A percentile compares a stretch with the other conserved stretches of the same genome.
phyloP scores from a whole-genome alignment of 345 rosid genomes.

The Rhizophora mangle region DNA sequence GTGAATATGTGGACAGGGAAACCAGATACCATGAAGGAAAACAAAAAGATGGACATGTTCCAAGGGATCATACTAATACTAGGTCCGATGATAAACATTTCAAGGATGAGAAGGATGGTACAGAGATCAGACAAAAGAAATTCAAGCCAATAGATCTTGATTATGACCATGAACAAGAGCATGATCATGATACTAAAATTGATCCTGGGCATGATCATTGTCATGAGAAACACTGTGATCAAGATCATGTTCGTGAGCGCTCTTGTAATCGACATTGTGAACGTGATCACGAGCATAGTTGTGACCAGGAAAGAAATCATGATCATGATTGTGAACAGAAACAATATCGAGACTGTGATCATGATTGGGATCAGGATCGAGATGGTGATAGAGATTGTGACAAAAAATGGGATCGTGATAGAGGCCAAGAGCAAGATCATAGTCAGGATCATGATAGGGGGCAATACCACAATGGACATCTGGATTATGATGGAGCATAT shows the following conservation, averaged over 20 bases:
- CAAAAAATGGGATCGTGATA: neutral
- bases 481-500: slow-evolving; percentile 36
- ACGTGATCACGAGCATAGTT: neutral
- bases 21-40: slow-evolving; percentile 54
- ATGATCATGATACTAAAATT: neutral
- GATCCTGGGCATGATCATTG: neutral
- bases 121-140: slow-evolving; percentile 45
- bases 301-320: slow-evolving; percentile 21
- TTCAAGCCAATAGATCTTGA: slow-evolving; percentile 49
- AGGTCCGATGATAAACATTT: slow-evolving; percentile 56
- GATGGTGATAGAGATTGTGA: slow-evolving; percentile 40
- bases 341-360: slow-evolving; percentile 29
- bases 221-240: neutral
- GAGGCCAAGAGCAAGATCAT: neutral
- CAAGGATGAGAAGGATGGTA: slow-evolving; percentile 50
- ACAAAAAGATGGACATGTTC: slow-evolving; percentile 57
- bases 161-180: slow-evolving; percentile 16
- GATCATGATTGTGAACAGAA: slow-evolving; percentile 38
- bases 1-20: slow-evolving; percentile 57
- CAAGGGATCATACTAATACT: slow-evolving; percentile 46
- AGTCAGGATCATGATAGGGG: slow-evolving; percentile 5
- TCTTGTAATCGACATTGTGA: slow-evolving; percentile 21
- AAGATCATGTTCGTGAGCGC: neutral
- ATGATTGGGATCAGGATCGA: slow-evolving; percentile 15
- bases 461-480: slow-evolving; percentile 8